phyloP scores from a whole-genome alignment of 305 asterid genomes.

The Lippia alba region DNA sequence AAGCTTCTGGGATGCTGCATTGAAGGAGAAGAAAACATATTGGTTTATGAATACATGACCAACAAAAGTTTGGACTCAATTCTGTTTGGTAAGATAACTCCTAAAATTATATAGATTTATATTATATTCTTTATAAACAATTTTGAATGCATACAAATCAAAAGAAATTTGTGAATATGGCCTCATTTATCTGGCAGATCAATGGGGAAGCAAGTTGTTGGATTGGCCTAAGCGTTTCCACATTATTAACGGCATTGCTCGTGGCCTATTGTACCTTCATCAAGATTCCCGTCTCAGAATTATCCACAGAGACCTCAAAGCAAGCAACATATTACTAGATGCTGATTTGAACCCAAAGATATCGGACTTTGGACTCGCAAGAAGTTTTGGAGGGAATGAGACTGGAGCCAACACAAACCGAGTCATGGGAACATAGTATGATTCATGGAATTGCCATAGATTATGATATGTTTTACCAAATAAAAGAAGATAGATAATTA shows the following conservation, averaged over 20 bases:
- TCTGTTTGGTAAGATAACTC: not conserved
- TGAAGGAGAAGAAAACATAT: not conserved
- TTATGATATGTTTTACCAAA: too few relatives aligned
- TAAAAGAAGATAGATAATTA: not conserved
- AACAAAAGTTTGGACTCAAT: not conserved
- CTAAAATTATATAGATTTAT: not conserved
- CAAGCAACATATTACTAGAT: not conserved
- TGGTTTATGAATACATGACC: not conserved
- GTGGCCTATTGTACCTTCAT: not conserved
- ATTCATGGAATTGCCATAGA: not conserved
- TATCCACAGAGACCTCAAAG: not conserved
- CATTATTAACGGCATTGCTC: not conserved
- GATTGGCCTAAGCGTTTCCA: not conserved
- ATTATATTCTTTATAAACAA: not conserved
- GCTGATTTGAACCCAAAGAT: not conserved
- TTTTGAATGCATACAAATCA: not conserved
- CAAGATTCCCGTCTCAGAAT: slow-evolving; percentile 1
- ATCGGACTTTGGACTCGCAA: not conserved
- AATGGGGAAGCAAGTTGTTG: not conserved
- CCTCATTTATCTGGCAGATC: not conserved
- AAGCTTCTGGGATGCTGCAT: not conserved
- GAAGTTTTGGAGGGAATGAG: not conserved
- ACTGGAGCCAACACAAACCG: not conserved
- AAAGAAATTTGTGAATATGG: too few relatives aligned
- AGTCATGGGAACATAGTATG: not conserved